Evolutionary conservation across 1,284 basidiomycete genomes (phyloP).

Genomic region (Sporisorium graminicola): DNA sequence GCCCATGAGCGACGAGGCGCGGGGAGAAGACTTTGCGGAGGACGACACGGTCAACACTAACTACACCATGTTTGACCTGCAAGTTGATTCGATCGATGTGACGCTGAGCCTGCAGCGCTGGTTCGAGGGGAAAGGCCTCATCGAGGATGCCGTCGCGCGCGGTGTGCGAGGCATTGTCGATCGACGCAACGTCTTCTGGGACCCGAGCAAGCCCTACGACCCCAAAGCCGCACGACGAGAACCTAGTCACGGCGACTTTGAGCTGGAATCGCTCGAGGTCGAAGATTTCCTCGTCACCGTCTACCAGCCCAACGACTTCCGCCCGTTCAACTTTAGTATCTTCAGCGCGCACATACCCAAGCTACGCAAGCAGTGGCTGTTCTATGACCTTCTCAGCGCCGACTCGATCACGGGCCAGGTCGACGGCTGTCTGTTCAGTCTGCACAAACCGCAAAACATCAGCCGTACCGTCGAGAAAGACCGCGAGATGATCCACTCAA

Average conservation of each 20-base stretch:
- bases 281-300: conserved; percentile 95
- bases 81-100: conserved; percentile 88
- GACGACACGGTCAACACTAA: conserved; percentile 62
- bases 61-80: conserved; percentile 69
- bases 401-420: conserved; percentile 97
- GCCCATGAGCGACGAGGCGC: conserved; percentile 58
- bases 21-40: conserved; percentile 52
- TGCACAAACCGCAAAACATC: conserved; percentile 96
- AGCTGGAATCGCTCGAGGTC: conserved; percentile 87
- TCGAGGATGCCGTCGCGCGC: conserved; percentile 89
- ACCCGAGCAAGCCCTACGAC: conserved; percentile 81
- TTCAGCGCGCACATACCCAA: conserved; percentile 90
- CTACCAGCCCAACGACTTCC: conserved; percentile 91
- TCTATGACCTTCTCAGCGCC: conserved; percentile 84
- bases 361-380: conserved; percentile 93
- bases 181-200: conserved; percentile 88
- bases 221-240: conserved; percentile 84
- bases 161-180: conserved; percentile 95
- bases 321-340: conserved; percentile 89
- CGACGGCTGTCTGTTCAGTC: conserved; percentile 95
- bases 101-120: conserved; percentile 92
- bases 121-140: conserved; percentile 94
- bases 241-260: conserved; percentile 85
- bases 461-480: conserved; percentile 84
- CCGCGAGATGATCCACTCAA: conserved; percentile 70